Base-by-base conservation (phyloP, 2,329 filamentous ascomycete species). In the Seiridium unicorne region DNA sequence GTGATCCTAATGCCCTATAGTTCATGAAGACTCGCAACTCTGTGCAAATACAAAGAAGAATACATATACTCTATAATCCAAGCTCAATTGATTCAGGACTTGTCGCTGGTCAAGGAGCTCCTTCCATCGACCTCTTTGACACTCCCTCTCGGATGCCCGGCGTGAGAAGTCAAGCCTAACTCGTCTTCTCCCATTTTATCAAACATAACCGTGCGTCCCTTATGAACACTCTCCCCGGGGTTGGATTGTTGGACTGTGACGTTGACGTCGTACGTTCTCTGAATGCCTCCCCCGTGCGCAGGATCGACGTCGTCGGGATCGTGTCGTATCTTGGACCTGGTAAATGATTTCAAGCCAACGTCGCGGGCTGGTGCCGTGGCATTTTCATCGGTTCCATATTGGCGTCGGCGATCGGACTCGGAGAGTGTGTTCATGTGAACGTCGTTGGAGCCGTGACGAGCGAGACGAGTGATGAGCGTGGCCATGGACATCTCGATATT, bases 401-500 rank as follows among this genome's bases (percentile, higher is more conserved):
- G 36, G 9, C 57, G 47, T n/a, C 49, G 47, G 36, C 44, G 57
- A 38, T 53, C 49, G 26, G 57, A 49, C 18, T 59, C 47, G 38
- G 57, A 59, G 5, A 59, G 47, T 18, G 47, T 44, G 47, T 54
- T 54, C 26, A 59, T 42, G 36, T 59, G 31, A 34, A 49, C 59
- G 40, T 44, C 57, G 38, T 34, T 51, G 53, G 13, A 13, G 5
- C 44, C 47, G 49, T 18, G 51, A 5, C 51, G 57, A 3, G 60
- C 60, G 18, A 61, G 57, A 18, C 53, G 57, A 26, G 68, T 76
- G 61, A 82, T 79, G 26, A 84, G 74, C 58, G 80, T 77, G 61
- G 81, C 79, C 76, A 83, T 79, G 57, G 76, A 78, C 75, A 83
- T 79, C 65, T 82, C 80, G 66, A 84, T 81, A 64, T 81, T 75